Base-by-base conservation (phyloP, 2,329 filamentous ascomycete species). In the Cladosporium velox region DNA sequence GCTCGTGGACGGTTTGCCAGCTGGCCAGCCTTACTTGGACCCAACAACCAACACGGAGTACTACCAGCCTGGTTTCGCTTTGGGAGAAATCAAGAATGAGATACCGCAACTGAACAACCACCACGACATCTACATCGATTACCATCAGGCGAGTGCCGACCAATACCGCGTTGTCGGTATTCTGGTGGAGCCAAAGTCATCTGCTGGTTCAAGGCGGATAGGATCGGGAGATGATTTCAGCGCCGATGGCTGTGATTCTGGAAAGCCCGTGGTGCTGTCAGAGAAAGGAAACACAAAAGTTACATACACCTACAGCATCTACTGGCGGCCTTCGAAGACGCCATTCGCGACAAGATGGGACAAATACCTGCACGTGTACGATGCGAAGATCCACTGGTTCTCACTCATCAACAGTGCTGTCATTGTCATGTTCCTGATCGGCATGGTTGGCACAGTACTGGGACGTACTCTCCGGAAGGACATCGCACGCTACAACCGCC, bases 341-440 rank as follows among this genome's bases (percentile, higher is more conserved):
- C 91, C 91, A 1, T 99, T 96, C 90, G 95, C 95, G 32, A 99
- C 95, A 14, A 88, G 95, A 70, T 99, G 95, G 95, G 95, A 99
- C 84, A 98, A 97, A 80, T 98, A 98, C 77, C 85, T 99, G 41
- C 94, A 98, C 75, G 94, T 99, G 34, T 96, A 93, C 76, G 93
- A 98, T 78, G 93, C 95, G 62, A 96, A 95, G 83, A 98, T 99
- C 73, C 95, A 99, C 79, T 99, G 95, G 95, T 97, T 98, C 82
- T 97, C 93, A 67, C 88, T 99, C 59, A 91, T 98, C 80, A 97
- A 97, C 79, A 97, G 93, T 41, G 91, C 95, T 59, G 89, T 98
- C 54, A 96, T 99, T 68, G 93, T 99, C 60, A 86, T 97, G 59
- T 95, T 98, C 79, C 84, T 98, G 49, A 89, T 94, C 41, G 87